A percentile compares a stretch with the other conserved stretches of the same genome.
Evolutionary conservation across 768 basidiomycete species (phyloP).

Genomic region (Psilocybe azurescens): DNA sequence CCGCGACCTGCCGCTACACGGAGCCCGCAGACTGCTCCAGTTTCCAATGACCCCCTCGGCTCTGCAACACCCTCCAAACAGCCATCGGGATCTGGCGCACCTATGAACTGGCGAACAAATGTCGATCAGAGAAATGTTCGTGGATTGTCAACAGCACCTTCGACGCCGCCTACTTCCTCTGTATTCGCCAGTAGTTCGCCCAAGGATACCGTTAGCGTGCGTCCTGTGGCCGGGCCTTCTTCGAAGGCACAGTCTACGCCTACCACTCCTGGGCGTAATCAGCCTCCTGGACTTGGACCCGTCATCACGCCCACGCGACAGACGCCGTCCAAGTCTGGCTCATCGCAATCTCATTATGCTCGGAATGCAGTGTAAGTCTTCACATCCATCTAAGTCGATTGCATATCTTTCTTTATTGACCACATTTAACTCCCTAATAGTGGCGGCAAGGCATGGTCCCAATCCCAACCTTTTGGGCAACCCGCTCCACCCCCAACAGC

Average conservation of each 20-base stretch:
- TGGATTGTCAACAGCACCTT: background rate
- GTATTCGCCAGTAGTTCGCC: background rate
- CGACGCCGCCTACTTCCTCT: conserved; percentile 1
- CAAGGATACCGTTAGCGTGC: background rate
- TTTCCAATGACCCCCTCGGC: background rate
- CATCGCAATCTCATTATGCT: conserved; percentile 19
- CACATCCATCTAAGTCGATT: background rate
- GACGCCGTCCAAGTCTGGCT: conserved; percentile 27
- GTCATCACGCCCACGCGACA: conserved; percentile 67
- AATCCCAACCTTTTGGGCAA: conserved; percentile 52
- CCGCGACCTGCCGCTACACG: conserved; percentile 6
- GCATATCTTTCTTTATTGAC: background rate
- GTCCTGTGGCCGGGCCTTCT: no score
- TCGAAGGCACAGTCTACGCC: background rate
- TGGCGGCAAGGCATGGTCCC: conserved; percentile 69
- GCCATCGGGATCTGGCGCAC: background rate
- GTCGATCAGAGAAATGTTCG: conserved; percentile 1
- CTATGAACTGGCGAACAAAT: conserved; percentile 13
- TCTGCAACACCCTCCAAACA: conserved; percentile 1
- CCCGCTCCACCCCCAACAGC: conserved; percentile 38
- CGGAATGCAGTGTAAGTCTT: conserved; percentile 58
- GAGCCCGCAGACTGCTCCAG: background rate
- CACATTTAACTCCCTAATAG: conserved; percentile 16
- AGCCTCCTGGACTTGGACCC: conserved; percentile 58
- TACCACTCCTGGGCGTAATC: background rate